phyloP scores from a whole-genome alignment of 2,329 filamentous ascomycete genomes.

The Aplosporella prunicola region DNA sequence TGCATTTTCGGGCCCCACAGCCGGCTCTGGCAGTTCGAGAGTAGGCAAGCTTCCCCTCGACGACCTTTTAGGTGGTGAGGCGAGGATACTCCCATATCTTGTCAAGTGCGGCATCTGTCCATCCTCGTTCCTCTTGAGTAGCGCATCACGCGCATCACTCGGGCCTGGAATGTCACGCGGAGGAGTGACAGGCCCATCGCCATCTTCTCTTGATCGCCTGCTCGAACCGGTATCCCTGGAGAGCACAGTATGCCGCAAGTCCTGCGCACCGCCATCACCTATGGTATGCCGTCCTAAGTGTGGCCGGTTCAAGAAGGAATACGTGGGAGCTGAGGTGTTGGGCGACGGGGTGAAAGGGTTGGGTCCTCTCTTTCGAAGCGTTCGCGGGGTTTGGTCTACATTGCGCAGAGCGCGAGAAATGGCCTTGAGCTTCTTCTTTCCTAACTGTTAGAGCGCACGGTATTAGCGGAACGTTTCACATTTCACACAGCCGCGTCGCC shows the following conservation, averaged over 20 bases:
- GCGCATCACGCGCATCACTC: conserved; percentile 14
- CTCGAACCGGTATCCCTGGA: conserved; percentile 17
- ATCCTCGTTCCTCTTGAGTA: conserved; percentile 6
- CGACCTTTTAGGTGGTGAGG: conserved; percentile 15
- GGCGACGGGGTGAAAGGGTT: conserved; percentile 25
- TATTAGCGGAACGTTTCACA: conserved; percentile 1
- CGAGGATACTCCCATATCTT: conserved; percentile 56
- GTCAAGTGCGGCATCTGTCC: conserved; percentile 25
- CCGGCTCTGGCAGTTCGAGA: conserved; percentile 54
- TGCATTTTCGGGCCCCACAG: conserved; percentile 37
- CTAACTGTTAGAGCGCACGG: conserved; percentile 37
- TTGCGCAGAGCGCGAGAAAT: conserved; percentile 61
- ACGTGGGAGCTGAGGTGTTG: conserved; percentile 29
- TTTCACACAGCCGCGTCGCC: too few relatives aligned
- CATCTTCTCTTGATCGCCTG: conserved; percentile 10
- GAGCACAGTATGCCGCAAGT: conserved; percentile 19
- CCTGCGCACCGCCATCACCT: conserved; percentile 16
- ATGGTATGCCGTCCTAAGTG: conserved; percentile 10
- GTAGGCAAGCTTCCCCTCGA: conserved; percentile 32
- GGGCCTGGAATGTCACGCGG: conserved; percentile 8
- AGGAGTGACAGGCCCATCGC: conserved; percentile 12
- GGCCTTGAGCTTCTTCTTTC: conserved; percentile 88
- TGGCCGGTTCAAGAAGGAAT: conserved; percentile 31
- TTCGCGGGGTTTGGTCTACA: conserved; percentile 43
- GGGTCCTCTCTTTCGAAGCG: conserved; percentile 25